phyloP scores from a whole-genome alignment of 2,329 filamentous ascomycete species.

The Trichoderma pleuroti region DNA sequence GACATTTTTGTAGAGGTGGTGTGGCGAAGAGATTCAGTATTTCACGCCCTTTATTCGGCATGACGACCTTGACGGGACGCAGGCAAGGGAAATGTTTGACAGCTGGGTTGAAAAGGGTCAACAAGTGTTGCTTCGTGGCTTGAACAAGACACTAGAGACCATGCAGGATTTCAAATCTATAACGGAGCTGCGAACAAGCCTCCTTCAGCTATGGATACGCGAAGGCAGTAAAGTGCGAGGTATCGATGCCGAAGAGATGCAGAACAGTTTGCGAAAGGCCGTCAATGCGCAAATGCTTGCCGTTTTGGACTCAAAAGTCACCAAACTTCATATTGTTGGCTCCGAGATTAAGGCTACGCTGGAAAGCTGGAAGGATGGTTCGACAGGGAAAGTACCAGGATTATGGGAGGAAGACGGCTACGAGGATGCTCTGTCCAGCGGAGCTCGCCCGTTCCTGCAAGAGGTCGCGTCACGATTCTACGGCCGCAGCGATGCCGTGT shows the following conservation, averaged over 20 bases:
- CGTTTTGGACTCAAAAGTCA: slow-evolving; percentile 61
- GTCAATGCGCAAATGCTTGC: slow-evolving; percentile 66
- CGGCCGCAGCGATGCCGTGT: slow-evolving; percentile 66
- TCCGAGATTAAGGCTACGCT: slow-evolving; percentile 61
- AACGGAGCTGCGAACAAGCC: slow-evolving; percentile 63
- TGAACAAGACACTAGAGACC: slow-evolving; percentile 56
- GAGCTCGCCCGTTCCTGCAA: slow-evolving; percentile 65
- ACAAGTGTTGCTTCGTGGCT: slow-evolving; percentile 57
- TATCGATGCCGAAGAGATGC: slow-evolving; percentile 64
- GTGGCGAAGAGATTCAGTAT: slow-evolving; percentile 74
- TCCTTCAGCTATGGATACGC: slow-evolving; percentile 73
- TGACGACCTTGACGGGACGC: slow-evolving; percentile 64
- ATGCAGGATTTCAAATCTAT: slow-evolving; percentile 66
- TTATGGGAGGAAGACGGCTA: slow-evolving; percentile 67
- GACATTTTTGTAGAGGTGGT: slow-evolving; percentile 78
- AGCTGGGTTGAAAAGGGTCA: slow-evolving; percentile 62
- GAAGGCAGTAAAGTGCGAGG: slow-evolving; percentile 62
- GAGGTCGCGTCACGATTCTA: slow-evolving; percentile 66
- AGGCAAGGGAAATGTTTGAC: slow-evolving; percentile 58
- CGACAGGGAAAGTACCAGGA: slow-evolving; percentile 47
- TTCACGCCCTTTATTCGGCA: slow-evolving; percentile 87
- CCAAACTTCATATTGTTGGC: slow-evolving; percentile 62
- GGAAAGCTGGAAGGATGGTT: slow-evolving; percentile 54
- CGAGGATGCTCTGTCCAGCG: slow-evolving; percentile 61
- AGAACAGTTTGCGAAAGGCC: slow-evolving; percentile 63